phyloP scores from a whole-genome alignment of 2,329 filamentous ascomycete species.

The Calonectria pseudoturangicola region DNA sequence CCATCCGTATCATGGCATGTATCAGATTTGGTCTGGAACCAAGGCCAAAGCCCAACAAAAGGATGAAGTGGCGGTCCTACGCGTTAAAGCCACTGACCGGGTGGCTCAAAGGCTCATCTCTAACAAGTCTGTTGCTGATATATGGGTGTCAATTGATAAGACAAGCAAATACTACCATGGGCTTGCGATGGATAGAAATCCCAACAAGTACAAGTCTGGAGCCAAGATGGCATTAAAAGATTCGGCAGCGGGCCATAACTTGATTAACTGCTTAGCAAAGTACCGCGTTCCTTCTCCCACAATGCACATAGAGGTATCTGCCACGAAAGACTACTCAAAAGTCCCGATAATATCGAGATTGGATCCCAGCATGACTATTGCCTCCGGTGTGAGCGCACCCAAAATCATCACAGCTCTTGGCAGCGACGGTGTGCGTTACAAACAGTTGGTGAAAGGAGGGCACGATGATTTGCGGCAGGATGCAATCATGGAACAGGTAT shows the following conservation, averaged over 20 bases:
- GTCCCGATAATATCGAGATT: conserved; percentile 85
- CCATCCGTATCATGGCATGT: conserved; percentile 97
- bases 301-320: conserved; percentile 85
- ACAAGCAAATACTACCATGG: conserved; percentile 81
- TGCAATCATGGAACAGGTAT: conserved; percentile 99
- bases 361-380: conserved; percentile 86
- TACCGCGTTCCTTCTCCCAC: conserved; percentile 91
- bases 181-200: conserved; percentile 79
- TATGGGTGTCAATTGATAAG: conserved; percentile 84
- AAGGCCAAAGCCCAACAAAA: conserved; percentile 81
- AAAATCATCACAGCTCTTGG: conserved; percentile 92
- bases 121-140: conserved; percentile 69
- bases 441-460: conserved; percentile 95
- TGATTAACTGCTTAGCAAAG: conserved; percentile 78
- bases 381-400: conserved; percentile 91
- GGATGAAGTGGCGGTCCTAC: conserved; percentile 84
- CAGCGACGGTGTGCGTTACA: conserved; percentile 86
- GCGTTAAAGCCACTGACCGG: conserved; percentile 82
- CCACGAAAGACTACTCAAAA: conserved; percentile 83
- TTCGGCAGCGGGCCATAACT: conserved; percentile 75
- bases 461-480: conserved; percentile 98
- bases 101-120: conserved; percentile 78
- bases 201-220: conserved; percentile 80
- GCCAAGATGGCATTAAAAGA: conserved; percentile 79
- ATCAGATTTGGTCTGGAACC: conserved; percentile 92